Evolutionary conservation across 441 rosid species (phyloP).

Genomic region (Flueggea neowawraea): DNA sequence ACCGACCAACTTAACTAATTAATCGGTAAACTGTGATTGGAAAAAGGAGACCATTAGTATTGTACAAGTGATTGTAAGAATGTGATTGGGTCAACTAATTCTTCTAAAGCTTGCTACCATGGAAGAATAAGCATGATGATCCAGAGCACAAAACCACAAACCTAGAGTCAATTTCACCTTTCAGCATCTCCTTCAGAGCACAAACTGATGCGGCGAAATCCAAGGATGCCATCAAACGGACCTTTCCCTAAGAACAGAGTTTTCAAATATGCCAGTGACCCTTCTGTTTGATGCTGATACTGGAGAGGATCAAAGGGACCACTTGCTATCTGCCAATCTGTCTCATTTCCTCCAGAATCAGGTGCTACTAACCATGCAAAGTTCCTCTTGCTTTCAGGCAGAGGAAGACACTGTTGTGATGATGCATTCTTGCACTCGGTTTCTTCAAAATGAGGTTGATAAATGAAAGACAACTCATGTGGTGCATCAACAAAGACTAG

Average conservation of each 20-base stretch:
- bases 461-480: slow-evolving; percentile 73
- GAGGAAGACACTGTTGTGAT: slow-evolving; percentile 30
- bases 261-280: slow-evolving; percentile 62
- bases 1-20: no score
- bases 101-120: no score
- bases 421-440: slow-evolving; percentile 7
- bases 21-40: no score
- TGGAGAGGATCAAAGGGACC: slow-evolving; percentile 73
- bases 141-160: slow-evolving; percentile 88
- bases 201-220: slow-evolving; percentile 78
- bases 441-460: slow-evolving; percentile 35
- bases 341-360: slow-evolving; percentile 32
- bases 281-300: slow-evolving; percentile 78
- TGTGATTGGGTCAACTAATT: no score
- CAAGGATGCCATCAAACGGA: slow-evolving; percentile 88
- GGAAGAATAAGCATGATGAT: slow-evolving; percentile 15
- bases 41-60: no score
- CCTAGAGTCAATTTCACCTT: slow-evolving; percentile 58
- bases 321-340: slow-evolving; percentile 53
- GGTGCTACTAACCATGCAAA: slow-evolving; percentile 83
- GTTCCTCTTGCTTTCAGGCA: slow-evolving; percentile 60
- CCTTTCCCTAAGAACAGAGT: slow-evolving; percentile 46
- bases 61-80: no score
- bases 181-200: slow-evolving; percentile 29
- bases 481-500: slow-evolving; percentile 79